Conservation (phyloP, 768 basidiomycete species). For the Mycena leptocephala region DNA sequence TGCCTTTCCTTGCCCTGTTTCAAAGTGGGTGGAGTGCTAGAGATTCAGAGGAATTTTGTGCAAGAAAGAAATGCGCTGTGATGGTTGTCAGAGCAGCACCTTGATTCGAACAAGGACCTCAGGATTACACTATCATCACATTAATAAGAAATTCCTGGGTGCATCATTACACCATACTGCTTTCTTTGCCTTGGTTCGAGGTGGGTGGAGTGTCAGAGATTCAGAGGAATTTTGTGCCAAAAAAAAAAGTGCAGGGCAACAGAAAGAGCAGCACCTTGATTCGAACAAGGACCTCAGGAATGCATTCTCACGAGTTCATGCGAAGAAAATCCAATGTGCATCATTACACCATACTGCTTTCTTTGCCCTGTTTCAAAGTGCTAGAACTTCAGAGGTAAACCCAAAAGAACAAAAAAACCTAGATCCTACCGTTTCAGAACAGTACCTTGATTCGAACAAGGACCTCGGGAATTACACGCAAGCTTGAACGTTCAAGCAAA, state of each 20-base stretch:
- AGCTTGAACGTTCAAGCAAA: neutral
- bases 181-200: too few relatives aligned
- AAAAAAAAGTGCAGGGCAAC: neutral
- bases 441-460: neutral
- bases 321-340: neutral
- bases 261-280: neutral
- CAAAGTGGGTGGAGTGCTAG: too few relatives aligned
- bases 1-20: too few relatives aligned
- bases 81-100: too few relatives aligned
- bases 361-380: neutral
- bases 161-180: too few relatives aligned
- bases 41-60: too few relatives aligned
- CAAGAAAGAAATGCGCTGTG: too few relatives aligned
- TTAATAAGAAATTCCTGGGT: too few relatives aligned
- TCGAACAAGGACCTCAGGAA: constrained; percentile 1
- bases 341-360: constrained; percentile 5
- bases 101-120: too few relatives aligned
- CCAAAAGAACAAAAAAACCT: neutral
- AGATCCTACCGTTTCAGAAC: neutral
- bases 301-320: neutral
- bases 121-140: too few relatives aligned
- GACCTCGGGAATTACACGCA: neutral
- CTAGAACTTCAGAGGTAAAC: neutral
- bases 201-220: too few relatives aligned
- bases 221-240: too few relatives aligned